These are phyloP conservation scores for Nannochloropsis gaditana DNA, from an alignment of 108 stramenopile genomes.

Conservation along the genomic window DNA sequence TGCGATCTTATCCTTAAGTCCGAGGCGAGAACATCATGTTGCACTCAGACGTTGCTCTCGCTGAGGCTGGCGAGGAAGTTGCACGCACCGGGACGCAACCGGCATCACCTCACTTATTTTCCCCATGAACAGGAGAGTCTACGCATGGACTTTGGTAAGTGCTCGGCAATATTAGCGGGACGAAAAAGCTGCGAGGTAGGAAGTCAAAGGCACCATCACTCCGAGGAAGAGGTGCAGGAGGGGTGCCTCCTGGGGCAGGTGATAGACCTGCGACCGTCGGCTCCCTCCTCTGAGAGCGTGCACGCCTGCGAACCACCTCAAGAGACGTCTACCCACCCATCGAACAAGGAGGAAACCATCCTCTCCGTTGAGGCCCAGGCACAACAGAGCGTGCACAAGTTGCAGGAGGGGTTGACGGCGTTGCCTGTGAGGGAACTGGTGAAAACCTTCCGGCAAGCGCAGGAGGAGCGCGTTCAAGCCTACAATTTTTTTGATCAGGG, in stretches of 20 bases:
- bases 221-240: background rate
- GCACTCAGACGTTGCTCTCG: too few relatives aligned
- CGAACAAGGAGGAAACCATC: background rate
- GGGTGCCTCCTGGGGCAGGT: background rate
- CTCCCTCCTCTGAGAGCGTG: background rate
- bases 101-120: too few relatives aligned
- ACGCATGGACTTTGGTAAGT: background rate
- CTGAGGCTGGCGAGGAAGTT: too few relatives aligned
- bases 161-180: background rate
- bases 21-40: too few relatives aligned
- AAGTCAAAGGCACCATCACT: background rate
- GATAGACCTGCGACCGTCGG: background rate
- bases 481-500: background rate
- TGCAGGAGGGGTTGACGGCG: background rate
- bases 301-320: too few relatives aligned
- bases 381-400: background rate
- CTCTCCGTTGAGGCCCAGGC: background rate
- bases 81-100: too few relatives aligned
- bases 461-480: conserved; percentile 1
- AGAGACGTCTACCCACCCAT: too few relatives aligned
- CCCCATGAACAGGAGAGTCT: too few relatives aligned
- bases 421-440: background rate
- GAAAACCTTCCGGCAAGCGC: background rate
- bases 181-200: background rate
- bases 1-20: too few relatives aligned